phyloP scores from a whole-genome alignment of 2,329 filamentous ascomycete genomes.

The Fusarium sp. region DNA sequence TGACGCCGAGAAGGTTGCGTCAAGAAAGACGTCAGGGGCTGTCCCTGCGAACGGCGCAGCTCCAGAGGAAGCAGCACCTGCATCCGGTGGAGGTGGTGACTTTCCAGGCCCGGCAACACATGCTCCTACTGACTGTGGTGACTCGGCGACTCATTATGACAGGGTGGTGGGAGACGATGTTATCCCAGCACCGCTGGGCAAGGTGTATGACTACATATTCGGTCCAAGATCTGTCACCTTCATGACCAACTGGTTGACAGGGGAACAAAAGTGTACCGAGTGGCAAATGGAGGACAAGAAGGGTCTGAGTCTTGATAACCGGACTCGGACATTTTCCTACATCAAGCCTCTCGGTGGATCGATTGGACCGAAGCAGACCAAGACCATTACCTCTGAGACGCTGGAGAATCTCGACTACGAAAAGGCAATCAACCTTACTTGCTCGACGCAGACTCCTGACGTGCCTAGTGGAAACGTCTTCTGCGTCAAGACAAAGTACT shows the following conservation, averaged over 20 bases:
- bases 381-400: slow-evolving; percentile 87
- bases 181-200: slow-evolving; percentile 87
- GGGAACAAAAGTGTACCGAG: slow-evolving; percentile 91
- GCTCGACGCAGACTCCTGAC: slow-evolving; percentile 90
- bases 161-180: slow-evolving; percentile 86
- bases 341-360: slow-evolving; percentile 88
- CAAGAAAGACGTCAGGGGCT: slow-evolving; percentile 77
- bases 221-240: slow-evolving; percentile 82
- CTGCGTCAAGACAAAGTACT: slow-evolving; percentile 91
- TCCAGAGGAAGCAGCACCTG: slow-evolving; percentile 59
- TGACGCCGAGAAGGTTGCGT: slow-evolving; percentile 70
- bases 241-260: slow-evolving; percentile 86
- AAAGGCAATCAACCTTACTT: slow-evolving; percentile 83
- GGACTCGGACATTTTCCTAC: slow-evolving; percentile 81
- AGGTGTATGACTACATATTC: slow-evolving; percentile 90
- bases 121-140: slow-evolving; percentile 85
- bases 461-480: slow-evolving; percentile 96
- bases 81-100: slow-evolving; percentile 63
- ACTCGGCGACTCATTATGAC: slow-evolving; percentile 83
- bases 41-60: slow-evolving; percentile 55
- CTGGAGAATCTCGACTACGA: slow-evolving; percentile 89
- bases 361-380: slow-evolving; percentile 93
- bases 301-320: slow-evolving; percentile 79
- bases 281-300: slow-evolving; percentile 87
- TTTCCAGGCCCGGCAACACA: slow-evolving; percentile 89